These are phyloP conservation scores for Monosporascus sp. DNA, from an alignment of 2,329 filamentous ascomycete genomes.

Conservation along the genomic window DNA sequence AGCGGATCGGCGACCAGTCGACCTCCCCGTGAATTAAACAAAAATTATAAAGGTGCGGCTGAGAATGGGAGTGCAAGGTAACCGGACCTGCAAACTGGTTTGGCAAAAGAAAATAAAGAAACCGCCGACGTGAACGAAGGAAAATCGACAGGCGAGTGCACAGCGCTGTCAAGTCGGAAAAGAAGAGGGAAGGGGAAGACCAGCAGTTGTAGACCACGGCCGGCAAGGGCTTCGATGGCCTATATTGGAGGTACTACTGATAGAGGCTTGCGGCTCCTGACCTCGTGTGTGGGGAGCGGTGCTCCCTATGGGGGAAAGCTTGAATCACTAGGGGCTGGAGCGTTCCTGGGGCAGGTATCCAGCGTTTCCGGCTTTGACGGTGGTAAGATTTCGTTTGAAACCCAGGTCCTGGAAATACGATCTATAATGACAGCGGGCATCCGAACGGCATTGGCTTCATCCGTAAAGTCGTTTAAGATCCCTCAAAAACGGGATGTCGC, in stretches of 20 bases:
- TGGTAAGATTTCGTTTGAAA: constrained; percentile 38
- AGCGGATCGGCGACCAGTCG: constrained; percentile 5
- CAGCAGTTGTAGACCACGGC: constrained; percentile 19
- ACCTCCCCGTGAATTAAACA: neutral
- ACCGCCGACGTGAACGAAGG: constrained; percentile 46
- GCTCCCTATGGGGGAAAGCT: constrained; percentile 34
- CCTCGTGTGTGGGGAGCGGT: constrained; percentile 21
- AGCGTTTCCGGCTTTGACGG: constrained; percentile 34
- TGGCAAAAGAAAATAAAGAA: constrained; percentile 29
- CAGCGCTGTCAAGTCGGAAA: constrained; percentile 37
- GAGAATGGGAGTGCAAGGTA: constrained; percentile 37
- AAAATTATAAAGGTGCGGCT: constrained; percentile 17
- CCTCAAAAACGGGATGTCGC: too few species aligned
- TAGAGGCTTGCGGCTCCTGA: constrained; percentile 20
- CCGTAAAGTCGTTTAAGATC: constrained; percentile 8
- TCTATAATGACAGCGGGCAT: constrained; percentile 52
- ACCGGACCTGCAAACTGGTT: constrained; percentile 47
- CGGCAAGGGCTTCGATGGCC: constrained; percentile 21
- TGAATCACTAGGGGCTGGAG: constrained; percentile 35
- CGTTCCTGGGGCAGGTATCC: constrained; percentile 33
- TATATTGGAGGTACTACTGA: constrained; percentile 31
- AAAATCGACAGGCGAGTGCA: constrained; percentile 48
- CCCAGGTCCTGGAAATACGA: constrained; percentile 46
- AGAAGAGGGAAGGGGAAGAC: constrained; percentile 25
- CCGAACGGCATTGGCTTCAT: constrained; percentile 40